Base-by-base conservation (phyloP, 2,329 filamentous ascomycete species). In the Calonectria multiphialidica region DNA sequence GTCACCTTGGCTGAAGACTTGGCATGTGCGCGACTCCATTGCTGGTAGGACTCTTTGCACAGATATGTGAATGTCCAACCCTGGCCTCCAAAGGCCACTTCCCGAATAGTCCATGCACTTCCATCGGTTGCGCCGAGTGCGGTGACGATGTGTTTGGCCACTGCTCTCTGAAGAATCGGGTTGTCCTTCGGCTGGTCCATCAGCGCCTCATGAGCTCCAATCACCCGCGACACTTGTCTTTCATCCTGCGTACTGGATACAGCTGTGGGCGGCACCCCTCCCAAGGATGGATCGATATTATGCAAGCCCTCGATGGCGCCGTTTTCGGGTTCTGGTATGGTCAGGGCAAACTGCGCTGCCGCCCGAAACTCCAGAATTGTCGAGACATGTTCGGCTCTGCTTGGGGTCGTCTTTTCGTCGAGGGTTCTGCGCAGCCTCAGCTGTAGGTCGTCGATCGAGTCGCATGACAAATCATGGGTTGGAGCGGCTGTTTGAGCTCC, bases 51-150 rank as follows among this genome's bases (percentile, higher is more conserved):
- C 72, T 87, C 84, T 70, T 85, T 87, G 83, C 90, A 92, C 21
- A 86, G 80, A 73, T 89, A 91, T 3, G 84, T 86, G 66, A 91
- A 87, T 1, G 83, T 84, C 89, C 89, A 91, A 6, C 89, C 88
- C 53, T 88, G 85, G 0, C 84, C 73, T 9, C 79, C 83, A 16
- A 86, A 82, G 28, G 86, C 85, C 23, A 88, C 83, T 21, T 87
- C 82, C 23, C 86, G 83, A 33, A 87, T 80, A 2, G 76, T 78
- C 90, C 90, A 91, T 0, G 79, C 80, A 74, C 88, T 89, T 16
- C 82, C 82, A 72, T 91, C 89, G 4, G 85, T 82, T 9, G 80
- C 79, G 28, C 86, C 81, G 16, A 91, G 75, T 3, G 82, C 81
- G 13, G 77, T 78, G 37, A 87, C 81, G 71, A 92, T 87, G 64